Percentiles rank a stretch among this genome's conserved stretches.
These are phyloP conservation scores for Hygrocybe punicea DNA, from an alignment of 768 basidiomycete species.

Conservation along the genomic window DNA sequence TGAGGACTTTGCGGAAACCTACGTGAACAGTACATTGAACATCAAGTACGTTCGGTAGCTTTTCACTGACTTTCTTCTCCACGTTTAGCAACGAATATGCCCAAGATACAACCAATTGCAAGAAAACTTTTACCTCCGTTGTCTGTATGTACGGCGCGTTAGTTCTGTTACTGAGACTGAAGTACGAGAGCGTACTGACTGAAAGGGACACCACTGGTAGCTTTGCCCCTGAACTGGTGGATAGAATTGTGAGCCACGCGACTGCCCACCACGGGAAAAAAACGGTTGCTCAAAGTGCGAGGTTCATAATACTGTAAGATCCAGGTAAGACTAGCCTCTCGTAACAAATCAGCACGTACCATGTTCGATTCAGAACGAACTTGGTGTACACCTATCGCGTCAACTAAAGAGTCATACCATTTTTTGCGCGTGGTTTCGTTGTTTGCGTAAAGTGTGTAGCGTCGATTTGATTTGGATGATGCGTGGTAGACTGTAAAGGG, in stretches of 20 bases:
- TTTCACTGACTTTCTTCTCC: slow-evolving; percentile 50
- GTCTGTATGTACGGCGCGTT: slow-evolving; percentile 31
- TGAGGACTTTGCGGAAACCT: slow-evolving; percentile 63
- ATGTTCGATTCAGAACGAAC: slow-evolving; percentile 68
- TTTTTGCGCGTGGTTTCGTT: slow-evolving; percentile 55
- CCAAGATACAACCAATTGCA: slow-evolving; percentile 62
- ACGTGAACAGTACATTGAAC: background rate
- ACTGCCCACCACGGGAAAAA: slow-evolving; percentile 51
- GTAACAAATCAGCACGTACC: slow-evolving; percentile 40
- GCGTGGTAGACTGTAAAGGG: slow-evolving; percentile 80
- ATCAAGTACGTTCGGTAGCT: background rate
- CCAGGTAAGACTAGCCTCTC: background rate
- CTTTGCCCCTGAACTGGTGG: slow-evolving; percentile 51
- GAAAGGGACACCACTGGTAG: slow-evolving; percentile 60
- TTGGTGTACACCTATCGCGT: slow-evolving; percentile 61
- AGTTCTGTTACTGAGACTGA: background rate
- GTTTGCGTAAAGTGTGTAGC: slow-evolving; percentile 70
- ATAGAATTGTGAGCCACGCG: slow-evolving; percentile 29
- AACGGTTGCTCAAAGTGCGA: slow-evolving; percentile 54
- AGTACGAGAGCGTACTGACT: slow-evolving; percentile 41
- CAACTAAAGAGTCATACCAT: slow-evolving; percentile 60
- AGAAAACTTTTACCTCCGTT: slow-evolving; percentile 53
- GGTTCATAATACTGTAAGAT: slow-evolving; percentile 61
- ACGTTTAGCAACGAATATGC: slow-evolving; percentile 61
- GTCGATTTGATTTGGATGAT: slow-evolving; percentile 47